Conservation (phyloP, 2,329 filamentous ascomycete genomes). For the Alternaria hordeiaustralica region DNA sequence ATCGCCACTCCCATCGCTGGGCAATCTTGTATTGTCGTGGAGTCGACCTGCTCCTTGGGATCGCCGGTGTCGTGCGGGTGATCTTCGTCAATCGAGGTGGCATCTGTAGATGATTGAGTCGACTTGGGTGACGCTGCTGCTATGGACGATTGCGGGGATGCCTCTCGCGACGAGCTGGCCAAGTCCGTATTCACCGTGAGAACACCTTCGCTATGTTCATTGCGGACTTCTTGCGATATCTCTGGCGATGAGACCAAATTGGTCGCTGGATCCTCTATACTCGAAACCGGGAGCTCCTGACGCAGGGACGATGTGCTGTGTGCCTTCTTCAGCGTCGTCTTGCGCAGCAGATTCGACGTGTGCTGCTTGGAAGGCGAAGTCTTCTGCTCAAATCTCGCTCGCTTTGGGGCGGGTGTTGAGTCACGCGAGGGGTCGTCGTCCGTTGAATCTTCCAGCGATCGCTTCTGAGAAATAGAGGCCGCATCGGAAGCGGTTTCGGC, state of each 20-base stretch:
- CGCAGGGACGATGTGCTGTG: slow-evolving; percentile 40
- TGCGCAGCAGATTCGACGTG: slow-evolving; percentile 24
- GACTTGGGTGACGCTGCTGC: slow-evolving; percentile 43
- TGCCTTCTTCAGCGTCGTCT: slow-evolving; percentile 41
- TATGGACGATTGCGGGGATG: slow-evolving; percentile 38
- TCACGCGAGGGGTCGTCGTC: slow-evolving; percentile 19
- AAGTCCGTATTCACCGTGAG: slow-evolving; percentile 40
- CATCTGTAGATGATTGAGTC: slow-evolving; percentile 43
- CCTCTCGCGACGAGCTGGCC: slow-evolving; percentile 34
- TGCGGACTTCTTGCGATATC: slow-evolving; percentile 35
- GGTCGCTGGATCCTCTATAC: slow-evolving; percentile 38
- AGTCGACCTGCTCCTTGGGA: slow-evolving; percentile 31
- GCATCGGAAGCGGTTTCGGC: slow-evolving; percentile 1
- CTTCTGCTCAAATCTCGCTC: slow-evolving; percentile 19
- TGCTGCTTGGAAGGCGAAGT: slow-evolving; percentile 15
- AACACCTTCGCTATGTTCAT: slow-evolving; percentile 40
- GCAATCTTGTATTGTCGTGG: slow-evolving; percentile 26
- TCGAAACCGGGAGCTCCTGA: slow-evolving; percentile 40
- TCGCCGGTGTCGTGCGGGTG: slow-evolving; percentile 11
- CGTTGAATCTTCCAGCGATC: slow-evolving; percentile 34
- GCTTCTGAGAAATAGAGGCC: slow-evolving; percentile 28
- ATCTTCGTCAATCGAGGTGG: slow-evolving; percentile 48
- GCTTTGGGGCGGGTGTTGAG: slow-evolving; percentile 21
- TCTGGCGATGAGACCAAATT: slow-evolving; percentile 26
- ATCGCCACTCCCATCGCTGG: slow-evolving; percentile 39